phyloP scores from a whole-genome alignment of 371 early-diverging fungal genomes.

The Saksenaea vasiformis region DNA sequence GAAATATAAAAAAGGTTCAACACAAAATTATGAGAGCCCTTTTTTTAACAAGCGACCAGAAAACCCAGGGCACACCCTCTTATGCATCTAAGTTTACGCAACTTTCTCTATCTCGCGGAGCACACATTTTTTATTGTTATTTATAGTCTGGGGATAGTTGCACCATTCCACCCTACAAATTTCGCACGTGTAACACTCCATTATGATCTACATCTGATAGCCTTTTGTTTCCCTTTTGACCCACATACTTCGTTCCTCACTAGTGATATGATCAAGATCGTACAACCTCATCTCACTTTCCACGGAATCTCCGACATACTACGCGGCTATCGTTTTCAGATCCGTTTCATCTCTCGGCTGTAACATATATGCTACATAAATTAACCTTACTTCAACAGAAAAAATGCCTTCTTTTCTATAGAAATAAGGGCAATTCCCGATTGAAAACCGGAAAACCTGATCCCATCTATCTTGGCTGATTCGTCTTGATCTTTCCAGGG shows the following conservation, averaged over 20 bases:
- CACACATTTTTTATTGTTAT: neutral
- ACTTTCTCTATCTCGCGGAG: neutral
- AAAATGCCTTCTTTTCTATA: no score
- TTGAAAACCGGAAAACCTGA: no score
- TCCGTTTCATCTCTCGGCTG: neutral
- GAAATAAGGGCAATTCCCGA: no score
- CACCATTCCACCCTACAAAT: neutral
- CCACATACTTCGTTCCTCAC: neutral
- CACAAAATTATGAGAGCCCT: neutral
- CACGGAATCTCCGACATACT: neutral
- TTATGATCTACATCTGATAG: neutral
- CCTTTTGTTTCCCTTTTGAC: neutral
- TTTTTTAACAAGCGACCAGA: neutral
- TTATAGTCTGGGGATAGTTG: neutral
- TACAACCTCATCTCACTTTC: no score
- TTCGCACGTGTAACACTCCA: neutral
- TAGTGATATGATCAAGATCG: no score
- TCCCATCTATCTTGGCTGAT: no score
- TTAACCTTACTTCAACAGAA: no score
- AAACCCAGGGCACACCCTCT: neutral
- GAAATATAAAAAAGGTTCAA: neutral
- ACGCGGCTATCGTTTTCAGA: neutral
- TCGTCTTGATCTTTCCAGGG: no score
- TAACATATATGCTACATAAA: no score
- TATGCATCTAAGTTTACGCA: neutral